phyloP scores from a whole-genome alignment of 345 rosid genomes.

The Bruguiera parviflora region DNA sequence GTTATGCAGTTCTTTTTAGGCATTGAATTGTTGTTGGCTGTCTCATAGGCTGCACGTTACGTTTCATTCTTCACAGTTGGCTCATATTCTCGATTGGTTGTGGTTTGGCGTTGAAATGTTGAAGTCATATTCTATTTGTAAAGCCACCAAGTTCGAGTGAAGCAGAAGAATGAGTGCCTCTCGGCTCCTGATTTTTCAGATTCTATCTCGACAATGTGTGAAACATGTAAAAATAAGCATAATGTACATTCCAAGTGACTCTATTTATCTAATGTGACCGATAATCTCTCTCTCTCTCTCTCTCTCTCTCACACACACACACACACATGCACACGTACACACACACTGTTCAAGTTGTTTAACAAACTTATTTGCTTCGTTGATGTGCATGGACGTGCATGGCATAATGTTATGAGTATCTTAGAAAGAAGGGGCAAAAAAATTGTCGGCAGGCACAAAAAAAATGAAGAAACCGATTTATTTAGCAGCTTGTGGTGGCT shows the following conservation, averaged over 20 bases:
- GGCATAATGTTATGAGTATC: not conserved
- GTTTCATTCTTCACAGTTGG: conserved; percentile 12
- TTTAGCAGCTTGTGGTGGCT: conserved; percentile 4
- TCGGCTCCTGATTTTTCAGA: conserved; percentile 9
- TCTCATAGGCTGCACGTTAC: conserved; percentile 21
- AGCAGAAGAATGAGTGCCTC: conserved; percentile 12
- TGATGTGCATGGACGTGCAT: not conserved
- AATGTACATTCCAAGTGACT: conserved; percentile 4
- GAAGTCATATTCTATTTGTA: conserved; percentile 34
- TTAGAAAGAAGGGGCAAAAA: not conserved
- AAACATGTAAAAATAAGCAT: not conserved
- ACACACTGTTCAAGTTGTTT: not conserved
- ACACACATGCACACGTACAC: too few relatives aligned
- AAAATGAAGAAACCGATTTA: not conserved
- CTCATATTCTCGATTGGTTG: conserved; percentile 31
- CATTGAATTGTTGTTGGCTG: conserved; percentile 29
- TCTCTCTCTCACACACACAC: not conserved
- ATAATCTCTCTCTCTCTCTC: not conserved
- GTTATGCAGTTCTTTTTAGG: conserved; percentile 21
- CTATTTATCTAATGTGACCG: not conserved
- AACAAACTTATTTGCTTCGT: not conserved
- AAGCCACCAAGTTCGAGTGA: conserved; percentile 24
- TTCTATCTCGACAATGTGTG: conserved; percentile 7
- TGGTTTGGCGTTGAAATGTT: conserved; percentile 33
- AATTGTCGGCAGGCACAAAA: conserved; percentile 24